Conservation (phyloP, 164 flowering plant species). For the Liquidambar formosana region DNA sequence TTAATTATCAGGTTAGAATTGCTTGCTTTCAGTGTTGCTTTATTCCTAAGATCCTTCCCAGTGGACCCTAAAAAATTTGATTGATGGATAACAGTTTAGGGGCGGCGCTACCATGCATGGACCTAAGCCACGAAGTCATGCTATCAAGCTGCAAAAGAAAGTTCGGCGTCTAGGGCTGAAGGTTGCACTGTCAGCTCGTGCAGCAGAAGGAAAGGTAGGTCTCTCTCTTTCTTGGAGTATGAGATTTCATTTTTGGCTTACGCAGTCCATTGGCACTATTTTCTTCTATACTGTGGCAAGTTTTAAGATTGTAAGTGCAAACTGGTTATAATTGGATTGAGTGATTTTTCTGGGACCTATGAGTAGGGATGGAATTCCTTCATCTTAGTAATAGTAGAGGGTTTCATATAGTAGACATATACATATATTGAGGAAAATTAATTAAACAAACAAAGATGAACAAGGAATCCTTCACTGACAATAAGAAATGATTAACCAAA, state of each 20-base stretch:
- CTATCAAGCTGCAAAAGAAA: conserved; percentile 86
- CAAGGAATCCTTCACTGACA: not conserved
- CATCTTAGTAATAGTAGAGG: not conserved
- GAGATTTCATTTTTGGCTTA: not conserved
- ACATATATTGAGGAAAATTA: not conserved
- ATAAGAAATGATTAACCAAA: not conserved
- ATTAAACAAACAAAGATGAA: not conserved
- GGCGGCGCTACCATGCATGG: conserved; percentile 92
- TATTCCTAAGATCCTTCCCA: not conserved
- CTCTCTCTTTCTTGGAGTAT: conserved; percentile 10
- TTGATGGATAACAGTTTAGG: conserved; percentile 63
- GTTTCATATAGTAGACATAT: no score
- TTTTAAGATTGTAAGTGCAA: not conserved
- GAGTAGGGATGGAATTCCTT: not conserved
- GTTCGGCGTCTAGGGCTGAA: conserved; percentile 92
- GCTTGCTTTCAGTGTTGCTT: not conserved
- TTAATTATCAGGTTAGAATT: conserved; percentile 4
- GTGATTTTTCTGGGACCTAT: not conserved
- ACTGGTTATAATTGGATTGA: not conserved
- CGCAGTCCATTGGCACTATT: not conserved
- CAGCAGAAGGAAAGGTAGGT: conserved; percentile 93
- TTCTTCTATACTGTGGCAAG: no score
- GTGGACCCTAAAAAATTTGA: not conserved
- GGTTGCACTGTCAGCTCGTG: conserved; percentile 87
- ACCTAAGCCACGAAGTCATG: conserved; percentile 97